Evolutionary conservation across 2,329 filamentous ascomycete genomes (phyloP).

Genomic region (Fusarium brachygibbosum): DNA sequence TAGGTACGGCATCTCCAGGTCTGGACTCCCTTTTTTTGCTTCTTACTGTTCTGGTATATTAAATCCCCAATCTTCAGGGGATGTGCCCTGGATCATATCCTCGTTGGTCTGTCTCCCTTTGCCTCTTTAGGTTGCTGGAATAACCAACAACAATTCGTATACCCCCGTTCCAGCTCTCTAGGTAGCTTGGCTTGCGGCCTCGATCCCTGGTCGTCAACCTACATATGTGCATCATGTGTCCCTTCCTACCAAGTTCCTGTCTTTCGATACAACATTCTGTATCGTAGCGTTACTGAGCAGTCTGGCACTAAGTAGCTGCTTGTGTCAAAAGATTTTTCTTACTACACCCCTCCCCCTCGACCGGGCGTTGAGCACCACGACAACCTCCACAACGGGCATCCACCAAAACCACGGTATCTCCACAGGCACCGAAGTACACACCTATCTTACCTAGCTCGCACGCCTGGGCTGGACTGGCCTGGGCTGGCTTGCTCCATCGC

Average conservation of each 20-base stretch:
- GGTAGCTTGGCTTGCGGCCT: conserved; percentile 16
- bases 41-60: neutral
- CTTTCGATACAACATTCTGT: conserved; percentile 26
- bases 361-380: conserved; percentile 34
- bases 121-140: conserved; percentile 13
- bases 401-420: conserved; percentile 38
- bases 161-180: conserved; percentile 16
- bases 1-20: conserved; percentile 6
- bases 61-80: conserved; percentile 1
- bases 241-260: conserved; percentile 39
- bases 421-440: conserved; percentile 43
- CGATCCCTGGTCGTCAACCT: conserved; percentile 35
- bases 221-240: conserved; percentile 43
- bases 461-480: conserved; percentile 26
- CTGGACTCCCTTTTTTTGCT: conserved; percentile 15
- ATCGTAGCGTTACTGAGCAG: conserved; percentile 45
- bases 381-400: conserved; percentile 38
- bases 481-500: conserved; percentile 24
- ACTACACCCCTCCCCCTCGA: conserved; percentile 41
- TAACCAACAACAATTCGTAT: conserved; percentile 18
- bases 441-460: conserved; percentile 20
- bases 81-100: conserved; percentile 6
- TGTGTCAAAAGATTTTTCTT: conserved; percentile 34
- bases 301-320: conserved; percentile 43
- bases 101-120: conserved; percentile 1